Evolutionary conservation across 306 rosid genomes (phyloP).

Genomic region (Myrica gale): DNA sequence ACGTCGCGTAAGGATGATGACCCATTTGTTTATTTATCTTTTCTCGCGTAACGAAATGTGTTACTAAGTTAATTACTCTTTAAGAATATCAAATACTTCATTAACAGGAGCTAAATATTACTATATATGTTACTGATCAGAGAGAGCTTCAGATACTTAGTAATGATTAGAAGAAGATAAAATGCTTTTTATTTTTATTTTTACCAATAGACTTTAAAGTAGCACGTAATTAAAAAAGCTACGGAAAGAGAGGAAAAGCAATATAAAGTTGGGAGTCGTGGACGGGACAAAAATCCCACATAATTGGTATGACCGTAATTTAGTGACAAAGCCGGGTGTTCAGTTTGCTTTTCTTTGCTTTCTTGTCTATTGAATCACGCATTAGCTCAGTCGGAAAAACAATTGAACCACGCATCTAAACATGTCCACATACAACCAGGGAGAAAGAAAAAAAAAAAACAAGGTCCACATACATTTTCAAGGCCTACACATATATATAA

Average conservation of each 20-base stretch:
- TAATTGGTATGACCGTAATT: conserved; percentile 35
- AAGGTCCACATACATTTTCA: too few relatives aligned
- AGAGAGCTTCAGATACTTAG: too few relatives aligned
- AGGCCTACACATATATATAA: too few relatives aligned
- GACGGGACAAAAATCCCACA: conserved; percentile 16
- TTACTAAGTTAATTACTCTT: background rate
- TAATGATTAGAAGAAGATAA: background rate
- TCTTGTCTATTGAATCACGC: conserved; percentile 28
- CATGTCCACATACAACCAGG: conserved; percentile 44
- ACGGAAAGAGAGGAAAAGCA: background rate
- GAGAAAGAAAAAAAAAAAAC: background rate
- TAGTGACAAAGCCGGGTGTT: conserved; percentile 36
- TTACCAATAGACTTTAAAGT: background rate
- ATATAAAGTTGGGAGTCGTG: conserved; percentile 3
- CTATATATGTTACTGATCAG: background rate
- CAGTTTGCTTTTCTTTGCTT: background rate
- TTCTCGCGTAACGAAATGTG: too few relatives aligned
- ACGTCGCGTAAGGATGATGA: too few relatives aligned
- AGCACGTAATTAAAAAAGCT: background rate
- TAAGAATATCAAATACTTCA: too few relatives aligned
- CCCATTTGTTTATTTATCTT: too few relatives aligned
- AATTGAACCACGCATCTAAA: conserved; percentile 7
- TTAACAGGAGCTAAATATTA: background rate
- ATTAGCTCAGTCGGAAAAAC: too few relatives aligned
- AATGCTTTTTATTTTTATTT: background rate